Percentiles rank a stretch among this genome's conserved stretches.
Evolutionary conservation across 2,329 filamentous ascomycete genomes (phyloP).

Genomic region (Epichloe uncinata): DNA sequence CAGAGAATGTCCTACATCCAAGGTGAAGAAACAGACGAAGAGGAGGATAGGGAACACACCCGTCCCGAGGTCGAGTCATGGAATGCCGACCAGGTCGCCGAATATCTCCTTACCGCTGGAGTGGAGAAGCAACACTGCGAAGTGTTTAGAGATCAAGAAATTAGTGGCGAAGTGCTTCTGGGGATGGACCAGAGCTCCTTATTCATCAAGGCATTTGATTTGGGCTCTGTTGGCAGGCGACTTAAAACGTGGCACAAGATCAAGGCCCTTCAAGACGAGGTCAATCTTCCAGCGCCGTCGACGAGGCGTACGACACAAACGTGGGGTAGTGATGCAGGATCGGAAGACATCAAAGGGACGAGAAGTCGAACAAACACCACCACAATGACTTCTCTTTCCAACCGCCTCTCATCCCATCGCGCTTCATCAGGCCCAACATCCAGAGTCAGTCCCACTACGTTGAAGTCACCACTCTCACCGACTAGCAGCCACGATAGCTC

Average conservation of each 20-base stretch:
- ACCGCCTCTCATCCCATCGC: slow-evolving; percentile 34
- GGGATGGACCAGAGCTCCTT: slow-evolving; percentile 93
- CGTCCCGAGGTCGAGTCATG: slow-evolving; percentile 64
- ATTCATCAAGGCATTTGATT: slow-evolving; percentile 88
- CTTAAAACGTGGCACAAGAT: slow-evolving; percentile 97
- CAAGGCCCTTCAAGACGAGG: slow-evolving; percentile 79
- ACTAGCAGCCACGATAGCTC: slow-evolving; percentile 30
- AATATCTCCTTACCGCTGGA: slow-evolving; percentile 73
- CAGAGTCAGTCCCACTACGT: slow-evolving; percentile 30
- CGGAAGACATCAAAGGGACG: slow-evolving; percentile 35
- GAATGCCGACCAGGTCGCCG: slow-evolving; percentile 71
- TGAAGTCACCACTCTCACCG: slow-evolving; percentile 27
- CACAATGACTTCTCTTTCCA: slow-evolving; percentile 30
- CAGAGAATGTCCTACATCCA: slow-evolving; percentile 82
- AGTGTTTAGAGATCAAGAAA: slow-evolving; percentile 91
- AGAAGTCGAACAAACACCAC: slow-evolving; percentile 46
- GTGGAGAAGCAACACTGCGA: slow-evolving; percentile 86
- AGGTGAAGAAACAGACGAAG: slow-evolving; percentile 89
- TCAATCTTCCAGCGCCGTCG: slow-evolving; percentile 32
- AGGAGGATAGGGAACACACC: slow-evolving; percentile 62
- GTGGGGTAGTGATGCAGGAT: slow-evolving; percentile 45
- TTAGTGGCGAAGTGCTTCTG: slow-evolving; percentile 81
- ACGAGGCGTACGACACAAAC: slow-evolving; percentile 40
- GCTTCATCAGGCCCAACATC: slow-evolving; percentile 37
- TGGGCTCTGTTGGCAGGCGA: slow-evolving; percentile 79